Conservation (phyloP, 306 rosid genomes). For the Cucurbita pepo region DNA sequence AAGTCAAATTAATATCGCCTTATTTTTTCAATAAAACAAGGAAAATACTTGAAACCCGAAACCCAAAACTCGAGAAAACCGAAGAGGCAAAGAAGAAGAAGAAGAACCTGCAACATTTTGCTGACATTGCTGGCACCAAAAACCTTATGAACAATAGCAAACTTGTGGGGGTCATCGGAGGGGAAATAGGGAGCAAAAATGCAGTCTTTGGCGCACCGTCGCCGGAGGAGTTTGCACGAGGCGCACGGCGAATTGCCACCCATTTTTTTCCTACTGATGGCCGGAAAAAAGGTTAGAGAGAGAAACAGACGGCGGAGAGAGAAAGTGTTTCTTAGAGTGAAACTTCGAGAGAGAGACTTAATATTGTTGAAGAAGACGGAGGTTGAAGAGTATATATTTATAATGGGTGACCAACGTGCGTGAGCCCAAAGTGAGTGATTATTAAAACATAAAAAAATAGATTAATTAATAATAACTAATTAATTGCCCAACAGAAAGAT, state of each 20-base stretch:
- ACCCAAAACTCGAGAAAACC: not conserved
- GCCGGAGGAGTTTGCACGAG: conserved; percentile 81
- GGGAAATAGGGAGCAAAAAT: conserved; percentile 81
- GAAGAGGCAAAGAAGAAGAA: not conserved
- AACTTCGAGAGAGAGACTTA: not conserved
- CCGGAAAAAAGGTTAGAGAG: not conserved
- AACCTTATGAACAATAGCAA: conserved; percentile 84
- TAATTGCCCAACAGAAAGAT: not conserved
- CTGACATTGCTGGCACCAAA: conserved; percentile 94
- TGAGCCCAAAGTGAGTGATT: conserved; percentile 4
- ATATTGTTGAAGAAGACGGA: not conserved
- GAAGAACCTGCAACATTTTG: conserved; percentile 78
- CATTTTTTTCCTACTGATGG: conserved; percentile 5
- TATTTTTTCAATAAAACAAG: too few relatives aligned
- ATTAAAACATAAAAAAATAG: not conserved
- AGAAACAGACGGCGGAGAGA: not conserved
- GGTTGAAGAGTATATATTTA: conserved; percentile 15
- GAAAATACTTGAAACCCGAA: not conserved
- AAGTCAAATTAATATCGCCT: too few relatives aligned
- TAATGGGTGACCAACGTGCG: conserved; percentile 26
- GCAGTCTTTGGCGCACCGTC: conserved; percentile 76
- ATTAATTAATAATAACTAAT: not conserved
- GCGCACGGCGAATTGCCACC: conserved; percentile 83
- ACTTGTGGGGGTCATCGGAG: conserved; percentile 74
- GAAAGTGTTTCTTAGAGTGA: not conserved